Evolutionary conservation across 1,284 basidiomycete genomes (phyloP), one percentile per base, ranked within the genome.

Genomic region (Sporisorium reilianum): DNA sequence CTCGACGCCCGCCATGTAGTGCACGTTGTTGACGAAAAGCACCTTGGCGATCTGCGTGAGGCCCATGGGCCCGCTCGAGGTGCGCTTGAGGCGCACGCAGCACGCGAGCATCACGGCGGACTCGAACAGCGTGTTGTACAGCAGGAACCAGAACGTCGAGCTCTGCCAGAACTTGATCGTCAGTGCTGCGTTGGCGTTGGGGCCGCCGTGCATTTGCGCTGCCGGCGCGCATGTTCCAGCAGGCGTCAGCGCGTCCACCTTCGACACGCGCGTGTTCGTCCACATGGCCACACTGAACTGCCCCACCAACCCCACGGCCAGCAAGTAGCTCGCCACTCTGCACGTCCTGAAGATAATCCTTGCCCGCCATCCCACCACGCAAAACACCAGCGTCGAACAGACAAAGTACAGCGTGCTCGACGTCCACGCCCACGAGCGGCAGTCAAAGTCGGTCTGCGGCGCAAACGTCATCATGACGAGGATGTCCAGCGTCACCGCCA

Each of bases 11-110:
- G 59, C 44, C 56, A 72, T 67, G 65, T 76, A 76, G 55, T 76
- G 74, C n/a, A 76, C 54, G 32, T 76, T 76, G 69, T 76, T 76
- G 59, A 55, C 0, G 40, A 76, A 68, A 18, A 76, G 46, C 30
- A 73, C 55, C 30, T 57, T 67, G 42, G 69, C 64, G 50, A 76
- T 69, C 36, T 52, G 23, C 0, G 74, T 72, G 53, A 76, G 22
- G 1, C 74, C 74, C 2, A 40, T 26, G 1, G 74, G 74, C 12
- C 74, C 69, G 6, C 74, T 72, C 5, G 65, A 61, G 0, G 65
- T 73, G 32, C 30, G 48, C 18, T 54, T 56, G n/a, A 76, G 45
- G 3, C 56, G 53, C 23, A 56, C 1, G 34, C 69, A 69, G 28
- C 62, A 62, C 0, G 69, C 62, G 0, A 58, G 5, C 53, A 73